Conservation (phyloP, 2,329 filamentous ascomycete species). For the Fusarium phyllophilum region DNA sequence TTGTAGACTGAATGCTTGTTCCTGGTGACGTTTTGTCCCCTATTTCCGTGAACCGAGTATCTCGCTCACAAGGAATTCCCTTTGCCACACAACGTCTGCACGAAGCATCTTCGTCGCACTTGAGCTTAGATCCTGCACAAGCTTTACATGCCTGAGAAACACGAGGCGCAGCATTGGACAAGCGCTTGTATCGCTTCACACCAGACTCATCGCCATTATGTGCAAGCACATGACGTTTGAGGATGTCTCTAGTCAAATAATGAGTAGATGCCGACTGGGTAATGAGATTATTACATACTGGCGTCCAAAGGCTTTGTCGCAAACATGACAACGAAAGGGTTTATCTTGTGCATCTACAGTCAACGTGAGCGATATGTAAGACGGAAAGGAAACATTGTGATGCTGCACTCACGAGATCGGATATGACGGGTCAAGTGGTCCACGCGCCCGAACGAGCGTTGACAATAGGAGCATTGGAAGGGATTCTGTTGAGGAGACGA, state of each 20-base stretch:
- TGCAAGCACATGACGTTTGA: background rate
- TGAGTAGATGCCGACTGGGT: background rate
- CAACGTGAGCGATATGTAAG: too few species aligned
- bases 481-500: background rate
- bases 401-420: slow-evolving; percentile 3
- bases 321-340: background rate
- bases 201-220: background rate
- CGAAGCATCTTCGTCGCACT: background rate
- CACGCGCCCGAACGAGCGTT: background rate
- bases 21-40: background rate
- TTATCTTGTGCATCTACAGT: background rate
- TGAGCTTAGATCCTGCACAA: background rate
- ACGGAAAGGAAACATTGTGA: too few species aligned
- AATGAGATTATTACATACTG: background rate
- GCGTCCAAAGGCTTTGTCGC: background rate
- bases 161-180: background rate
- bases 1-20: background rate
- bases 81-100: background rate
- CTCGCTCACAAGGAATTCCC: background rate
- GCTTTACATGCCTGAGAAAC: background rate
- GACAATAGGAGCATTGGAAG: background rate
- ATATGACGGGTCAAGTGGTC: slow-evolving; percentile 3
- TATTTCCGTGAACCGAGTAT: background rate
- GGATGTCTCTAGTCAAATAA: background rate
- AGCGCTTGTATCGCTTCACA: background rate